phyloP scores from a whole-genome alignment of 2,329 filamentous ascomycete species.

The Botryotinia narcissicola region DNA sequence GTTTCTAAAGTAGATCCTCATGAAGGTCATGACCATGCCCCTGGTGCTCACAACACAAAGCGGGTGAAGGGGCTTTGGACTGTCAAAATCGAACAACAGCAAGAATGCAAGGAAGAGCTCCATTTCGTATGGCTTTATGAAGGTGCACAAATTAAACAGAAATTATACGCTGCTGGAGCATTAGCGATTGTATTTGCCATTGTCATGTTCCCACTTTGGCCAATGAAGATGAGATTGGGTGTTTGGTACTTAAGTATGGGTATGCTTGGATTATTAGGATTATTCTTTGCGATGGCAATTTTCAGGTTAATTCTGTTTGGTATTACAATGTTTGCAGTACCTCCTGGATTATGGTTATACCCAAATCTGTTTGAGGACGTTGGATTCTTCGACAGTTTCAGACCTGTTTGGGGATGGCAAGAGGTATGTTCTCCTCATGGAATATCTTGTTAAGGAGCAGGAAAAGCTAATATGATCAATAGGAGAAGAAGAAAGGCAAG shows the following conservation, averaged over 20 bases:
- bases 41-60: conserved; percentile 69
- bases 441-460: not conserved
- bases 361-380: conserved; percentile 98
- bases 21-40: conserved; percentile 67
- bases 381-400: conserved; percentile 96
- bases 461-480: conserved; percentile 11
- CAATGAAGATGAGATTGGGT: conserved; percentile 81
- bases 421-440: conserved; percentile 59
- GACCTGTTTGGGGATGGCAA: conserved; percentile 96
- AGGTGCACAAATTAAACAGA: conserved; percentile 88
- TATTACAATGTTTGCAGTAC: conserved; percentile 78
- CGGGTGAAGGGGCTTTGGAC: conserved; percentile 95
- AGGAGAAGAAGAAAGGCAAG: conserved; percentile 41
- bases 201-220: conserved; percentile 96
- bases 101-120: conserved; percentile 81
- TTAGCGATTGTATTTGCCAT: conserved; percentile 80
- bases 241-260: conserved; percentile 98
- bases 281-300: conserved; percentile 98
- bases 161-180: conserved; percentile 83
- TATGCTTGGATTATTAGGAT: conserved; percentile 80
- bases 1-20: conserved; percentile 80
- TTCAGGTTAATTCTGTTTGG: conserved; percentile 89
- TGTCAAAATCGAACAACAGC: conserved; percentile 92
- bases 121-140: conserved; percentile 98
- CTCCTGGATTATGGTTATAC: conserved; percentile 96